phyloP scores from a whole-genome alignment of 495 filamentous ascomycete species.

The Neurospora hispaniola region DNA sequence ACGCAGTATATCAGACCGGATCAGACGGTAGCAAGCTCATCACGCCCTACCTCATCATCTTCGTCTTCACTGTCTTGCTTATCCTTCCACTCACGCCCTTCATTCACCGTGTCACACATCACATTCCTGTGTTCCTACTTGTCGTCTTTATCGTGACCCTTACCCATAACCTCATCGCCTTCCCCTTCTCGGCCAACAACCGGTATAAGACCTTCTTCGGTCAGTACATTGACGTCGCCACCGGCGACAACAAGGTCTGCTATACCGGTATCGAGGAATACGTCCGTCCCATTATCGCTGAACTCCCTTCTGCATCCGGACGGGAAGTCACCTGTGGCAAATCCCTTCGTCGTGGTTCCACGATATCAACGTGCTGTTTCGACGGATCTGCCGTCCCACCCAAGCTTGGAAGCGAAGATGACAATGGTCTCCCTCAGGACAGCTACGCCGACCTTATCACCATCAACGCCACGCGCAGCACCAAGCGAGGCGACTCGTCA shows the following conservation, averaged over 20 bases:
- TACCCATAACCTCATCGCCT: conserved; percentile 78
- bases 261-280: conserved; percentile 65
- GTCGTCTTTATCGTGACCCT: conserved; percentile 64
- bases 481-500: not conserved
- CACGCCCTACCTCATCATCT: conserved; percentile 59
- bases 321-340: conserved; percentile 41
- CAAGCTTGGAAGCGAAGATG: conserved; percentile 36
- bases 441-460: conserved; percentile 12
- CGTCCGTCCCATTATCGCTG: conserved; percentile 51
- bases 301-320: conserved; percentile 61
- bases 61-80: conserved; percentile 55
- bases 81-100: conserved; percentile 75
- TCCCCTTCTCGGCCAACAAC: conserved; percentile 72
- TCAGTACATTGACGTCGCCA: conserved; percentile 71
- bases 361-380: conserved; percentile 57
- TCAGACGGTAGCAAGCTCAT: conserved; percentile 61
- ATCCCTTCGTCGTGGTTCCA: conserved; percentile 24
- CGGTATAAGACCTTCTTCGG: conserved; percentile 82
- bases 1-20: conserved; percentile 67
- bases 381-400: conserved; percentile 47
- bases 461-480: conserved; percentile 17
- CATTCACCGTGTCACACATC: conserved; percentile 74
- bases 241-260: conserved; percentile 53
- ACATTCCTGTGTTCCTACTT: conserved; percentile 68
- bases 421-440: conserved; percentile 6